A percentile compares a stretch with the other conserved stretches of the same genome.
Conservation (phyloP, 352 stramenopile genomes). For the Phytophthora pinifolia region DNA sequence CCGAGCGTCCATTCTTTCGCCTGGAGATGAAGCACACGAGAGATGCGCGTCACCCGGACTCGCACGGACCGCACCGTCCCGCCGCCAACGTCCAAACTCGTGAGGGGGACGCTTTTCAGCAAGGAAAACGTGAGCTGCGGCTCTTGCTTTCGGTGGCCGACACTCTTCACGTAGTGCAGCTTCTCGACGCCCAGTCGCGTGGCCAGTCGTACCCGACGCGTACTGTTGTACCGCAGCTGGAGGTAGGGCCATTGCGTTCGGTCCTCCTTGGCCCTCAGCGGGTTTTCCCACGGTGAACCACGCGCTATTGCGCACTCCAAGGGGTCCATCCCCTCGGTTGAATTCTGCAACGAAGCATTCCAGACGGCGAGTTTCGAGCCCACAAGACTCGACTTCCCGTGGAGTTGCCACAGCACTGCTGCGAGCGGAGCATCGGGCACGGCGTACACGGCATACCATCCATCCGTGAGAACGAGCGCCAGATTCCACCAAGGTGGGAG, state of each 20-base stretch:
- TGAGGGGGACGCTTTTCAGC: constrained; percentile 66
- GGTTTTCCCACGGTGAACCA: constrained; percentile 42
- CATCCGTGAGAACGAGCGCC: constrained; percentile 67
- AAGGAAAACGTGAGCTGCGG: constrained; percentile 43
- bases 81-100: constrained; percentile 56
- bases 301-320: constrained; percentile 56
- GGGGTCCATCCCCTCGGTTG: constrained; percentile 62
- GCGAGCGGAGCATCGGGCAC: constrained; percentile 48
- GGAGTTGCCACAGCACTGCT: constrained; percentile 48
- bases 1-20: constrained; percentile 61
- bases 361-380: constrained; percentile 68
- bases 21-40: constrained; percentile 64
- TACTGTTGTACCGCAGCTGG: constrained; percentile 70
- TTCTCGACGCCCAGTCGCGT: constrained; percentile 52
- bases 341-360: constrained; percentile 68
- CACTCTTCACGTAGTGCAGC: constrained; percentile 18
- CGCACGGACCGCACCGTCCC: constrained; percentile 66
- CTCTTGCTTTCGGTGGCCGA: constrained; percentile 15
- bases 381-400: constrained; percentile 38
- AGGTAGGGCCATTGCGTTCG: constrained; percentile 56
- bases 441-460: constrained; percentile 70
- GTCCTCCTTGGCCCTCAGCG: constrained; percentile 53
- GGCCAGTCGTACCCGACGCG: constrained; percentile 44
- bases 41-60: constrained; percentile 50
- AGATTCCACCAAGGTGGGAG: constrained; percentile 58